Evolutionary conservation across 2,329 filamentous ascomycete species (phyloP).

Genomic region (Ophiostoma montium): DNA sequence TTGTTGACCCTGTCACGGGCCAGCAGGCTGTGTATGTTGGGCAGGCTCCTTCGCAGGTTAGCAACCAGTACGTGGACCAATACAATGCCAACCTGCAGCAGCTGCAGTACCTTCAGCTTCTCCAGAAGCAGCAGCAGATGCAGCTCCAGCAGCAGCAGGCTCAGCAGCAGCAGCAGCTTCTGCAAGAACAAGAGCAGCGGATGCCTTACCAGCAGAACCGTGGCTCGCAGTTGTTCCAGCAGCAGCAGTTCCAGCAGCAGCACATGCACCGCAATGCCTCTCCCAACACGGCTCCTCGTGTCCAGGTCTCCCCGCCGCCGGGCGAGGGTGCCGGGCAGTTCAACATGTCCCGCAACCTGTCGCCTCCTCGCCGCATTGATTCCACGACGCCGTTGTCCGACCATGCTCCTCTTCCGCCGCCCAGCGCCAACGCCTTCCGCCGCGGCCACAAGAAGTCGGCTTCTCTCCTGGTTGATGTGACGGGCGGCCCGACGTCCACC

Average conservation of each 20-base stretch:
- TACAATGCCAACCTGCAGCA: constrained; percentile 23
- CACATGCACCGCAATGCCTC: constrained; percentile 35
- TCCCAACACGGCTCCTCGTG: constrained; percentile 49
- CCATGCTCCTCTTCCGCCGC: constrained; percentile 60
- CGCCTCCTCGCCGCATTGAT: constrained; percentile 53
- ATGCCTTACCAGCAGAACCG: constrained; percentile 18
- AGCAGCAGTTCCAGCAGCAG: constrained; percentile 5
- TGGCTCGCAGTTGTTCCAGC: constrained; percentile 12
- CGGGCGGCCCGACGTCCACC: constrained; percentile 33
- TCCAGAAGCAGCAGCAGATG: constrained; percentile 21
- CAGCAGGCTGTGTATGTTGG: constrained; percentile 73
- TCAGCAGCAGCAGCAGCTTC: constrained; percentile 28
- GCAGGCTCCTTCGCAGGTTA: constrained; percentile 32
- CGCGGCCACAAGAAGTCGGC: constrained; percentile 84
- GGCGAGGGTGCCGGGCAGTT: constrained; percentile 30
- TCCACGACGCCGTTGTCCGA: constrained; percentile 41
- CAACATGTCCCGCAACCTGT: constrained; percentile 42
- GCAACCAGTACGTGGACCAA: constrained; percentile 29
- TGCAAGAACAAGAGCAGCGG: constrained; percentile 27
- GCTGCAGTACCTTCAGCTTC: constrained; percentile 20
- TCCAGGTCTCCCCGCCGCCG: constrained; percentile 71
- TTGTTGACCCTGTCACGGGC: constrained; percentile 75
- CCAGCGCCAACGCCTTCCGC: constrained; percentile 83
- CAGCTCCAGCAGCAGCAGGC: constrained; percentile 22
- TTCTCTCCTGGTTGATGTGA: constrained; percentile 46